Percentiles rank a stretch among this genome's conserved stretches.
Conservation (phyloP, 768 basidiomycete species). For the Xanthoconium purpureum region DNA sequence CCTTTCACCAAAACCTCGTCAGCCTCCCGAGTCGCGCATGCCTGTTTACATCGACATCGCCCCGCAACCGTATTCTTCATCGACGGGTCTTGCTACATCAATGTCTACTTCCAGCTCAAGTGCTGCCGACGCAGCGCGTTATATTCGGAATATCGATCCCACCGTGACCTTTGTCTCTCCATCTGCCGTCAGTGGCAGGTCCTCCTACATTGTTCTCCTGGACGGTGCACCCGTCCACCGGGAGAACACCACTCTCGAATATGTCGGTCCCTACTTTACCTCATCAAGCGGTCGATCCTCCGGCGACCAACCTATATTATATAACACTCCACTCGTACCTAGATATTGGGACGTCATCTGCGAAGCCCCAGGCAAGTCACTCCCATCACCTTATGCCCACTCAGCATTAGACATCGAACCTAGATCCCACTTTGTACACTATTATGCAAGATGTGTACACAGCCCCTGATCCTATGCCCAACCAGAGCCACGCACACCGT, state of each 20-base stretch:
- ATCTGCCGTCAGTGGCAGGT: slow-evolving; percentile 46
- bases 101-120: not conserved
- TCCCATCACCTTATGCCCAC: not conserved
- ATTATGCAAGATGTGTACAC: slow-evolving; percentile 61
- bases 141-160: slow-evolving; percentile 59
- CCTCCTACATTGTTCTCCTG: slow-evolving; percentile 52
- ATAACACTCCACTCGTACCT: slow-evolving; percentile 61
- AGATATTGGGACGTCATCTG: slow-evolving; percentile 62
- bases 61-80: slow-evolving; percentile 18
- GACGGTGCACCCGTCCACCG: slow-evolving; percentile 49
- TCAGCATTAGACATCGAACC: not conserved
- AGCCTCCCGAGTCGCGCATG: slow-evolving; percentile 24
- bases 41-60: slow-evolving; percentile 36
- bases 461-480: slow-evolving; percentile 27
- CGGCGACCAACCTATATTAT: slow-evolving; percentile 41
- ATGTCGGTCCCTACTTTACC: slow-evolving; percentile 34
- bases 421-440: slow-evolving; percentile 65
- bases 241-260: slow-evolving; percentile 42
- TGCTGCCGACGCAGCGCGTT: slow-evolving; percentile 42
- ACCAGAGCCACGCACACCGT: slow-evolving; percentile 16
- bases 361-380: slow-evolving; percentile 47
- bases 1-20: slow-evolving; percentile 23
- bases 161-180: slow-evolving; percentile 61
- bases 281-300: slow-evolving; percentile 22
- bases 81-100: not conserved